A percentile compares a stretch with the other conserved stretches of the same genome.
Evolutionary conservation across 163 green algal species (phyloP).

Genomic region (Chloroidium sp.): DNA sequence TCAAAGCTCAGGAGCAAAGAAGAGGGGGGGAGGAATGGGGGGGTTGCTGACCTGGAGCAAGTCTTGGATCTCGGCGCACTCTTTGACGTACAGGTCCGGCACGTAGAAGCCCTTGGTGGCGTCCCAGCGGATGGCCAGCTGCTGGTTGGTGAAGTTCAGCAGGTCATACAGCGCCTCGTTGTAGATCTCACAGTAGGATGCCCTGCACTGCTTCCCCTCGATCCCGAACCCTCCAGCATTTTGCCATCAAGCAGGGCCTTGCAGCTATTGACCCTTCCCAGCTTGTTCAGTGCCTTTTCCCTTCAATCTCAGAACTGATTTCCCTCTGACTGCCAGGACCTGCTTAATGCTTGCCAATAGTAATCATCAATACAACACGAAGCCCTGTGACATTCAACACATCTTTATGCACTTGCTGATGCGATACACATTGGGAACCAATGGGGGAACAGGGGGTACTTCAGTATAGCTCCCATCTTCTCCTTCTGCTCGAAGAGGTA

Average conservation of each 20-base stretch:
- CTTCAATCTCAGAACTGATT: too few relatives aligned
- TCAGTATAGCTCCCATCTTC: neutral
- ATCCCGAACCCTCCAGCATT: neutral
- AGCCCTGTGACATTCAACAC: too few relatives aligned
- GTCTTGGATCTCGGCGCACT: slow-evolving; percentile 46
- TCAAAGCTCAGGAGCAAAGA: too few relatives aligned
- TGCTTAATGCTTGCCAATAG: too few relatives aligned
- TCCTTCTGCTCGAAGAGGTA: slow-evolving; percentile 60
- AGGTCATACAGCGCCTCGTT: slow-evolving; percentile 80
- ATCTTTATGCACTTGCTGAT: too few relatives aligned
- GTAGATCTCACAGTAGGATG: slow-evolving; percentile 87
- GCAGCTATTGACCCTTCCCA: too few relatives aligned
- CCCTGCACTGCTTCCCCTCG: slow-evolving; percentile 7
- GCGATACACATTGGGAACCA: too few relatives aligned
- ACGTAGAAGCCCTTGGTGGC: slow-evolving; percentile 65
- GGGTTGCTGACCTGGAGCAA: slow-evolving; percentile 16
- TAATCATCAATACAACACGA: too few relatives aligned
- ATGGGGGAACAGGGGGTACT: too few relatives aligned
- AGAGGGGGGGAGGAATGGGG: too few relatives aligned
- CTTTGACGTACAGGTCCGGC: slow-evolving; percentile 43
- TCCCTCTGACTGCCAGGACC: too few relatives aligned
- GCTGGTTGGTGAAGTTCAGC: slow-evolving; percentile 31
- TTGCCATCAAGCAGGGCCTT: neutral
- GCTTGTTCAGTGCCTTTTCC: too few relatives aligned
- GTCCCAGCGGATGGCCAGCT: slow-evolving; percentile 63